phyloP scores from a whole-genome alignment of 768 basidiomycete species.

The Hebeloma cylindrosporum region DNA sequence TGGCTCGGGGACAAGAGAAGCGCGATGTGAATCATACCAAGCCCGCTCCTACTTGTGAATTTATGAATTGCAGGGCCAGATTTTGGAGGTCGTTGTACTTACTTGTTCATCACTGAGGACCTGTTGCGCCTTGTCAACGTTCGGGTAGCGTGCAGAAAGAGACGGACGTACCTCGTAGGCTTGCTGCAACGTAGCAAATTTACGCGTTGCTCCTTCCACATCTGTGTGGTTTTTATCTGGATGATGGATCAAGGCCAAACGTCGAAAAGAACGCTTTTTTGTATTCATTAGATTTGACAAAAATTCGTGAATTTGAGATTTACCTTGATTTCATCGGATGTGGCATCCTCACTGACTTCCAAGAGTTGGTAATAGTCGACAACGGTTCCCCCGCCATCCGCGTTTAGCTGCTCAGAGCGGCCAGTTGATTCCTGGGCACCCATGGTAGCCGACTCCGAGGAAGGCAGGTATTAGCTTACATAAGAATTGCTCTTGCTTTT shows the following conservation, averaged over 20 bases:
- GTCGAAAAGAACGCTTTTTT: slow-evolving; percentile 87
- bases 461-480: neutral
- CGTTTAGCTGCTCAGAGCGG: slow-evolving; percentile 24
- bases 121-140: too few species aligned
- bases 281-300: slow-evolving; percentile 4
- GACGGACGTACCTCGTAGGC: slow-evolving; percentile 79
- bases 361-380: slow-evolving; percentile 84
- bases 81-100: slow-evolving; percentile 18
- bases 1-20: slow-evolving; percentile 74
- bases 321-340: slow-evolving; percentile 87
- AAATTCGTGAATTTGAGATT: neutral
- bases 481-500: slow-evolving; percentile 12
- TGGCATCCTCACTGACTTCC: slow-evolving; percentile 78
- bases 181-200: slow-evolving; percentile 87
- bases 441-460: too few species aligned
- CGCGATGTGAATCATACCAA: slow-evolving; percentile 95
- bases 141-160: too few species aligned
- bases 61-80: slow-evolving; percentile 11
- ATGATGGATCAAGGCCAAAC: slow-evolving; percentile 80
- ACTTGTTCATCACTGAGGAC: slow-evolving; percentile 95
- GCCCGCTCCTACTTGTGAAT: slow-evolving; percentile 81
- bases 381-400: slow-evolving; percentile 21
- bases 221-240: slow-evolving; percentile 87
- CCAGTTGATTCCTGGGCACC: slow-evolving; percentile 67
- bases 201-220: slow-evolving; percentile 80